Evolutionary conservation across 805 yeast genomes (phyloP).

Genomic region (Nakazawaea ernobii): DNA sequence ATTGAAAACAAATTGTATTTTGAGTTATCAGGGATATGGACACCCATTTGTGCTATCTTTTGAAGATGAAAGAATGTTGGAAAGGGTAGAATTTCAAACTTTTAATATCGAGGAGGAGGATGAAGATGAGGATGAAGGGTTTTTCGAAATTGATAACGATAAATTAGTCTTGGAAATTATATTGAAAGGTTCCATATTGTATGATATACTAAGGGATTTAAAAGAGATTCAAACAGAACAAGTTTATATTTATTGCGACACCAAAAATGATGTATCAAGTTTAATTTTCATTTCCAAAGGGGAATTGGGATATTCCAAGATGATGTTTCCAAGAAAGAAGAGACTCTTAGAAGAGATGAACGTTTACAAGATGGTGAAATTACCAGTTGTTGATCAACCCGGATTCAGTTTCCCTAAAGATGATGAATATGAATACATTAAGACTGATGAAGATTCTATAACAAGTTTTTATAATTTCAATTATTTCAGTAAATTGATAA

Average conservation of each 20-base stretch:
- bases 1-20: slow-evolving; percentile 35
- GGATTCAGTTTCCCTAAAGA: slow-evolving; percentile 17
- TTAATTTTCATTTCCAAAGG: slow-evolving; percentile 61
- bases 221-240: slow-evolving; percentile 49
- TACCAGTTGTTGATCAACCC: slow-evolving; percentile 24
- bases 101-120: slow-evolving; percentile 26
- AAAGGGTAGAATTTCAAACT: slow-evolving; percentile 52
- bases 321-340: slow-evolving; percentile 59
- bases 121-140: slow-evolving; percentile 5
- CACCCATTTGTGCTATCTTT: slow-evolving; percentile 50
- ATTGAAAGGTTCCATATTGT: slow-evolving; percentile 45
- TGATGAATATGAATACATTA: slow-evolving; percentile 16
- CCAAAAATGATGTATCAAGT: slow-evolving; percentile 22
- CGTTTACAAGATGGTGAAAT: slow-evolving; percentile 23
- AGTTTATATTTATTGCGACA: slow-evolving; percentile 39
- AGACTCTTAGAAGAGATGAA: slow-evolving; percentile 56
- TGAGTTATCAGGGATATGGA: slow-evolving; percentile 44
- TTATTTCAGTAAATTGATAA: slow-evolving; percentile 40
- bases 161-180: slow-evolving; percentile 45
- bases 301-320: slow-evolving; percentile 66
- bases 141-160: slow-evolving; percentile 36
- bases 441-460: slow-evolving; percentile 22
- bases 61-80: slow-evolving; percentile 46
- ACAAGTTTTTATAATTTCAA: slow-evolving; percentile 46
- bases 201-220: slow-evolving; percentile 49